Percentiles rank a stretch among this genome's conserved stretches.
These are phyloP conservation scores for Pseudohalonectria lignicola DNA, from an alignment of 2,329 filamentous ascomycete genomes.

Conservation along the genomic window DNA sequence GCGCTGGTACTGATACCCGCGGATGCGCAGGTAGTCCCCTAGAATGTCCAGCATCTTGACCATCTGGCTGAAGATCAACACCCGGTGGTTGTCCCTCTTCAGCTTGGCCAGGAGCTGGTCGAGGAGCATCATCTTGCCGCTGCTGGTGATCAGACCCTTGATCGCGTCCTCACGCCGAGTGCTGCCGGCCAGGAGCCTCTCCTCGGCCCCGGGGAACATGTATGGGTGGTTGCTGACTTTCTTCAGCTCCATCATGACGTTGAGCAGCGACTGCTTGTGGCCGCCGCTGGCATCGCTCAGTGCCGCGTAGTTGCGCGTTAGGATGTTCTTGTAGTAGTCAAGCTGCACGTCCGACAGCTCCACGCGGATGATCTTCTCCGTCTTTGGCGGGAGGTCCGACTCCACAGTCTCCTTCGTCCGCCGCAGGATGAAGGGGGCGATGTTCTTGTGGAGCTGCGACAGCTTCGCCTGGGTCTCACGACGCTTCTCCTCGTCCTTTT, in stretches of 20 bases:
- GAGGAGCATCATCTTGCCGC: conserved; percentile 98
- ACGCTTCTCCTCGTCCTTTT: conserved; percentile 31
- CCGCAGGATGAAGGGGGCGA: conserved; percentile 89
- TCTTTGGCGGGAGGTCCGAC: conserved; percentile 91
- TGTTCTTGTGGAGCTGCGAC: conserved; percentile 70
- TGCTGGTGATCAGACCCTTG: conserved; percentile 88
- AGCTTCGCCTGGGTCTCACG: conserved; percentile 81
- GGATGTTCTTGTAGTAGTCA: conserved; percentile 98
- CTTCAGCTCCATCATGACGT: conserved; percentile 99
- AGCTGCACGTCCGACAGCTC: conserved; percentile 93
- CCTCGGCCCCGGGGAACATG: conserved; percentile 92
- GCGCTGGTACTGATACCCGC: conserved; percentile 91
- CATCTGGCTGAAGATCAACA: conserved; percentile 99
- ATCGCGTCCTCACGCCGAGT: conserved; percentile 79
- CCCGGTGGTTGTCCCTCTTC: conserved; percentile 86
- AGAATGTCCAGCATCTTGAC: conserved; percentile 97
- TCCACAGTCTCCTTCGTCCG: conserved; percentile 97
- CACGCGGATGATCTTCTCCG: conserved; percentile 96
- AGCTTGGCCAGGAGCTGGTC: conserved; percentile 92
- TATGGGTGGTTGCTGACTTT: conserved; percentile 98
- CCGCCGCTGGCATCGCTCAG: conserved; percentile 83
- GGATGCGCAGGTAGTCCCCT: conserved; percentile 82
- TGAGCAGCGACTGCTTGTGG: conserved; percentile 88
- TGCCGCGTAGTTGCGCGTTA: conserved; percentile 91
- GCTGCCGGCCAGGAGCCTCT: conserved; percentile 73